Conservation (phyloP, 345 rosid species). For the Mangifera indica region DNA sequence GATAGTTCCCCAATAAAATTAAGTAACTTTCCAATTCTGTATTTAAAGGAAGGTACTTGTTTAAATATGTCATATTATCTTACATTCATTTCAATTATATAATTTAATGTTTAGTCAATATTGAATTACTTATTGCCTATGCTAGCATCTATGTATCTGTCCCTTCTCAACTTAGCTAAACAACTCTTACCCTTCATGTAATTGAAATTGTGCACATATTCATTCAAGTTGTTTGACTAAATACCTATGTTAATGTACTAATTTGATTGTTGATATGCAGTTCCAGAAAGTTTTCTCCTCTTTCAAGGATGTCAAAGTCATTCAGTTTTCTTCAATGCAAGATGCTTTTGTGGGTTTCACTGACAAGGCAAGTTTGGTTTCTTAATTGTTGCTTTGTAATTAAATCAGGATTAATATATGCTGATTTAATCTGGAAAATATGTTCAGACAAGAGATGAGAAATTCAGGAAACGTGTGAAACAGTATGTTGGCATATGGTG, state of each 20-base stretch:
- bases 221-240: neutral
- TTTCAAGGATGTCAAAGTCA: constrained; percentile 73
- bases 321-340: constrained; percentile 86
- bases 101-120: neutral
- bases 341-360: constrained; percentile 75
- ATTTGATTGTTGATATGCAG: constrained; percentile 34
- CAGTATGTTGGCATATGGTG: constrained; percentile 94
- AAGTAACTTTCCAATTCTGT: neutral
- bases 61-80: neutral
- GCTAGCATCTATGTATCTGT: neutral
- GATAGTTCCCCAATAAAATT: too few species aligned
- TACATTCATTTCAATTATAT: neutral
- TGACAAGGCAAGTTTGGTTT: constrained; percentile 57
- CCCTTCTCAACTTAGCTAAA: neutral
- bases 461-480: constrained; percentile 72
- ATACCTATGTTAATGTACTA: neutral
- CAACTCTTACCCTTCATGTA: neutral
- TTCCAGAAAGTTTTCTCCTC: constrained; percentile 63
- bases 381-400: neutral
- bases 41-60: neutral
- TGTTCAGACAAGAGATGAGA: constrained; percentile 61
- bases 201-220: neutral
- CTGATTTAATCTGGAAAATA: constrained; percentile 20
- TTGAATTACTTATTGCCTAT: neutral
- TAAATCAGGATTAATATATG: neutral